phyloP scores from a whole-genome alignment of 2,329 filamentous ascomycete species.

The Ophiocordyceps polyrhachis-furcata region DNA sequence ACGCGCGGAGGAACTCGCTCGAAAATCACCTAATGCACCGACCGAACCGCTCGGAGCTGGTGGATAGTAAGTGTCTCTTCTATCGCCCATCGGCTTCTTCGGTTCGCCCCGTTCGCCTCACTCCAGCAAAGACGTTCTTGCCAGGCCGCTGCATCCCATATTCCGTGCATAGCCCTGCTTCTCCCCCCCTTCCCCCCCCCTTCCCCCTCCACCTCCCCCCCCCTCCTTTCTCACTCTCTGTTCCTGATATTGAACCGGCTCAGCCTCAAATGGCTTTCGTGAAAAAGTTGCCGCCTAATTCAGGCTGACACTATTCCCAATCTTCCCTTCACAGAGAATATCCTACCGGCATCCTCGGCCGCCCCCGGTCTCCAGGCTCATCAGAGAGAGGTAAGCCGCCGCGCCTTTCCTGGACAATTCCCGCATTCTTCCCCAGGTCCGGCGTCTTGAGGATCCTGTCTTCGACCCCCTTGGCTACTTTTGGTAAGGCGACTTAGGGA shows the following conservation, averaged over 20 bases:
- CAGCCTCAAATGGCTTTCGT: not conserved
- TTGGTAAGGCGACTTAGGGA: not conserved
- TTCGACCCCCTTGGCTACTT: not conserved
- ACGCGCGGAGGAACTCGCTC: constrained; percentile 46
- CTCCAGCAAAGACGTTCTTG: not conserved
- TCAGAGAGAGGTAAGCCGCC: constrained; percentile 46
- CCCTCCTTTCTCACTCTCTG: not conserved
- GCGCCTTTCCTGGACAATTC: not conserved
- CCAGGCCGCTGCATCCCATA: not conserved
- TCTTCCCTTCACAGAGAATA: constrained; percentile 44
- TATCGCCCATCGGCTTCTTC: not conserved
- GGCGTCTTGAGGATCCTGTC: not conserved
- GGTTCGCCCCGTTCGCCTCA: not conserved
- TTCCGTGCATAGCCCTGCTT: not conserved
- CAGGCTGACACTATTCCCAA: not conserved
- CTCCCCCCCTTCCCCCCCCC: not conserved
- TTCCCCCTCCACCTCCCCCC: not conserved
- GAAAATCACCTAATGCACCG: constrained; percentile 56
- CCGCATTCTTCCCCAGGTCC: not conserved
- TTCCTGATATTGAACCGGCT: not conserved
- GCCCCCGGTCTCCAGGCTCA: constrained; percentile 64
- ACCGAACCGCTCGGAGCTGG: constrained; percentile 55
- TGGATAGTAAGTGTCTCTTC: constrained; percentile 45
- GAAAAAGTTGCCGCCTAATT: not conserved
- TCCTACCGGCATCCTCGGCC: constrained; percentile 60